A percentile compares a stretch with the other conserved stretches of the same genome.
phyloP scores from a whole-genome alignment of 192 early-diverging fungal genomes.

The Coemansia sp. region DNA sequence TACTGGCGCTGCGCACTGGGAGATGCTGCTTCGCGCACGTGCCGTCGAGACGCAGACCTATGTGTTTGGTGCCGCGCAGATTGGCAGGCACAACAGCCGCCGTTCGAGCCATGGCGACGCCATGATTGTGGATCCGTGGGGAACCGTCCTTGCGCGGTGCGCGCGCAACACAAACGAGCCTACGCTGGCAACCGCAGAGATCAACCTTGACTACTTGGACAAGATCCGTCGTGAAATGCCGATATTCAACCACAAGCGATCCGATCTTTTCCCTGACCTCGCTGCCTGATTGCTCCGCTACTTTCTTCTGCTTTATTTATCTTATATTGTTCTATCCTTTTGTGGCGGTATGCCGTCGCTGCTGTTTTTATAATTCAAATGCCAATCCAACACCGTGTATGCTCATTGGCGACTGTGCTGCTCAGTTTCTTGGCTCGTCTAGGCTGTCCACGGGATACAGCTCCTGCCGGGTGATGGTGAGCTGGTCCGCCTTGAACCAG shows the following conservation, averaged over 20 bases:
- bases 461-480: constrained; percentile 31
- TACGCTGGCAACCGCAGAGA: constrained; percentile 61
- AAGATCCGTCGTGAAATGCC: constrained; percentile 74
- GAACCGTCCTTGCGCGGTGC: constrained; percentile 68
- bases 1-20: constrained; percentile 86
- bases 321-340: constrained; percentile 1
- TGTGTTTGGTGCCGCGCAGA: constrained; percentile 80
- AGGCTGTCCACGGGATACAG: constrained; percentile 18
- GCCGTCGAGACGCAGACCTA: constrained; percentile 86
- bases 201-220: constrained; percentile 65
- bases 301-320: constrained; percentile 10
- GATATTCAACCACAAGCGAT: constrained; percentile 67
- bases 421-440: background rate
- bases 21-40: constrained; percentile 72
- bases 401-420: no score
- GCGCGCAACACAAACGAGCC: constrained; percentile 57
- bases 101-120: constrained; percentile 77
- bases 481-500: constrained; percentile 51
- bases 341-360: background rate
- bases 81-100: constrained; percentile 70
- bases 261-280: constrained; percentile 57
- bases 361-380: background rate
- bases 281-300: constrained; percentile 5
- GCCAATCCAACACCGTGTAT: no score
- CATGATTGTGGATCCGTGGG: constrained; percentile 89